Evolutionary conservation across 2,329 filamentous ascomycete genomes (phyloP).

Genomic region (Ophiostoma novo-ulmi): DNA sequence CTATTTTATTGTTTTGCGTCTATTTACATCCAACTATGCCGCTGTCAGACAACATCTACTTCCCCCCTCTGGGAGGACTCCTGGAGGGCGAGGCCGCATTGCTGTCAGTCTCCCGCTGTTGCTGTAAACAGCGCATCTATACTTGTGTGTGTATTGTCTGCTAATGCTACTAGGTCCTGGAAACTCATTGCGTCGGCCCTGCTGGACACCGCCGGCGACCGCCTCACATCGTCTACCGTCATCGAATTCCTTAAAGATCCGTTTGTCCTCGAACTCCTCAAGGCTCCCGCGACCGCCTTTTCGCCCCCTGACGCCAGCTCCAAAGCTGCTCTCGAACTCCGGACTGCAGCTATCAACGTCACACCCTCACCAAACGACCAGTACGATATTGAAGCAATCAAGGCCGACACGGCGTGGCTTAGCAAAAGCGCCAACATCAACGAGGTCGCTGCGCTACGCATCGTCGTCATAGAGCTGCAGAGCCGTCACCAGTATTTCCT

Average conservation of each 20-base stretch:
- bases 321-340: conserved; percentile 71
- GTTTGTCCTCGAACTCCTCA: conserved; percentile 63
- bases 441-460: conserved; percentile 73
- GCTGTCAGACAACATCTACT: conserved; percentile 65
- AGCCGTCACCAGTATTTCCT: conserved; percentile 69
- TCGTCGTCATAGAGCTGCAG: conserved; percentile 80
- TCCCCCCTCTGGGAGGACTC: conserved; percentile 80
- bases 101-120: conserved; percentile 54
- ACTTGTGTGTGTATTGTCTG: conserved; percentile 16
- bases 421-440: conserved; percentile 73
- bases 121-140: not conserved
- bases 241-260: conserved; percentile 66
- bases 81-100: conserved; percentile 74
- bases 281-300: conserved; percentile 64
- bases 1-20: conserved; percentile 11
- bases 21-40: conserved; percentile 60
- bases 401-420: conserved; percentile 80
- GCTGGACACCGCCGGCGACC: conserved; percentile 52
- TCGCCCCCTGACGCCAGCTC: conserved; percentile 55
- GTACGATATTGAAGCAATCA: conserved; percentile 73
- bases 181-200: conserved; percentile 53
- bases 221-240: conserved; percentile 51
- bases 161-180: conserved; percentile 49
- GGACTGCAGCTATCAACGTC: conserved; percentile 80
- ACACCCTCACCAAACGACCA: conserved; percentile 61